These are phyloP conservation scores for Crepidotus variabilis DNA, from an alignment of 768 basidiomycete species.

Conservation along the genomic window DNA sequence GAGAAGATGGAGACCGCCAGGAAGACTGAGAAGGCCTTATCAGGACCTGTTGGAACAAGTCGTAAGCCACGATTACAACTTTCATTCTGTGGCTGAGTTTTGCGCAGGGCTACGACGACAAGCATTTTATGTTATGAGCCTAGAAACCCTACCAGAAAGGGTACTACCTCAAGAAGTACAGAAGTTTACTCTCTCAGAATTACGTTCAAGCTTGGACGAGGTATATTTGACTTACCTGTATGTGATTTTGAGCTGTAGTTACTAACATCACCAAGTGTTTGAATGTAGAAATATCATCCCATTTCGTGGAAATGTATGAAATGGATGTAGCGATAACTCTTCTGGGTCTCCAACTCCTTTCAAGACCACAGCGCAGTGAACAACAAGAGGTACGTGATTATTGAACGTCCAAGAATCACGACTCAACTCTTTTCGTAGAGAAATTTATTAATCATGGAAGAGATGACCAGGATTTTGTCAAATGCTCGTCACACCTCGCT, in stretches of 20 bases:
- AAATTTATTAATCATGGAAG: constrained; percentile 15
- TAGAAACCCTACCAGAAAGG: constrained; percentile 27
- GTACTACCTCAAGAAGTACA: constrained; percentile 15
- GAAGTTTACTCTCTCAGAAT: constrained; percentile 7
- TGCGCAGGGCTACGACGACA: constrained; percentile 35
- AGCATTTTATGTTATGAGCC: constrained; percentile 35
- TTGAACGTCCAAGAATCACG: no score
- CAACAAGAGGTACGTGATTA: no score
- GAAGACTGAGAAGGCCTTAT: constrained; percentile 12
- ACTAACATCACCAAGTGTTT: no score
- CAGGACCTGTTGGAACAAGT: constrained; percentile 15
- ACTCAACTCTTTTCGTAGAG: constrained; percentile 1
- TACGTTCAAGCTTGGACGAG: constrained; percentile 14
- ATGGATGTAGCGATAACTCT: no score
- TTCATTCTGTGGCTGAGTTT: constrained; percentile 1
- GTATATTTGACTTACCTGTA: constrained; percentile 6
- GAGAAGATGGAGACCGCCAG: constrained; percentile 3
- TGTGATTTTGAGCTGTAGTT: no score
- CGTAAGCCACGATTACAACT: constrained; percentile 10
- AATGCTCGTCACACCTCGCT: constrained; percentile 30
- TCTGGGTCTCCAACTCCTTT: no score
- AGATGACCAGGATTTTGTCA: constrained; percentile 37
- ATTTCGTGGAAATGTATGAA: no score
- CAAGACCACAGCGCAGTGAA: no score
- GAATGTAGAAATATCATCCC: no score